Percentiles rank a stretch among this genome's conserved stretches.
These are phyloP conservation scores for Acanthamoeba sp. DNA, from an alignment of 208 protist species.

Conservation along the genomic window DNA sequence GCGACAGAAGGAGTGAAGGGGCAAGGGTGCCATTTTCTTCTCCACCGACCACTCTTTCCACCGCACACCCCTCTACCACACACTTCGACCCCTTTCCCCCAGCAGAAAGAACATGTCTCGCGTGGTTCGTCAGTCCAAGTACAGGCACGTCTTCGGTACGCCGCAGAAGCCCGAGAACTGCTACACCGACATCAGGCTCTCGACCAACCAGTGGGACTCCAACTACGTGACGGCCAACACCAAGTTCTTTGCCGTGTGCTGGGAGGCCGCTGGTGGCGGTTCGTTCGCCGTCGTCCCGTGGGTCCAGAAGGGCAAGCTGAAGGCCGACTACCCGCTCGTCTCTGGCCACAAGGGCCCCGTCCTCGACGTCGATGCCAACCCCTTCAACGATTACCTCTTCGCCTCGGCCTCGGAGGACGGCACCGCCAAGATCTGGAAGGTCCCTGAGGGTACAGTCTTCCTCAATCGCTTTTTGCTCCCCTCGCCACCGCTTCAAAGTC, in stretches of 20 bases:
- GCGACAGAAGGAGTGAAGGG: too few relatives aligned
- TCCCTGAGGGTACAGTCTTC: slow-evolving; percentile 74
- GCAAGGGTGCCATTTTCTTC: neutral
- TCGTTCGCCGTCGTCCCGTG: slow-evolving; percentile 86
- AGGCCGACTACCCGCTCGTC: slow-evolving; percentile 84
- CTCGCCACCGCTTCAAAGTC: neutral
- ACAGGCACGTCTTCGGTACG: slow-evolving; percentile 89
- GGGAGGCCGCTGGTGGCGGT: slow-evolving; percentile 89
- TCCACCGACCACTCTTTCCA: neutral
- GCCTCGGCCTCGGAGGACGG: slow-evolving; percentile 90
- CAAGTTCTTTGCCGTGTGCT: slow-evolving; percentile 88
- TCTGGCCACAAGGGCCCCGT: slow-evolving; percentile 89
- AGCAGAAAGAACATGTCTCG: neutral
- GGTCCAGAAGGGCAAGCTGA: slow-evolving; percentile 78
- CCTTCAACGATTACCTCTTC: slow-evolving; percentile 91
- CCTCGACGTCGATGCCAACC: slow-evolving; percentile 89
- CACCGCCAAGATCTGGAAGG: slow-evolving; percentile 88
- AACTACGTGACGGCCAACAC: slow-evolving; percentile 88
- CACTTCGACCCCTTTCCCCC: neutral
- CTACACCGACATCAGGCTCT: slow-evolving; percentile 86
- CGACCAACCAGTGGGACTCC: slow-evolving; percentile 87
- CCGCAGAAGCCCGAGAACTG: slow-evolving; percentile 84
- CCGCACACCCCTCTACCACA: neutral
- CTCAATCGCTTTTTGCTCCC: neutral
- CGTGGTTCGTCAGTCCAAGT: slow-evolving; percentile 86